phyloP scores from a whole-genome alignment of 768 basidiomycete species.

The Cystobasidium onofrii region DNA sequence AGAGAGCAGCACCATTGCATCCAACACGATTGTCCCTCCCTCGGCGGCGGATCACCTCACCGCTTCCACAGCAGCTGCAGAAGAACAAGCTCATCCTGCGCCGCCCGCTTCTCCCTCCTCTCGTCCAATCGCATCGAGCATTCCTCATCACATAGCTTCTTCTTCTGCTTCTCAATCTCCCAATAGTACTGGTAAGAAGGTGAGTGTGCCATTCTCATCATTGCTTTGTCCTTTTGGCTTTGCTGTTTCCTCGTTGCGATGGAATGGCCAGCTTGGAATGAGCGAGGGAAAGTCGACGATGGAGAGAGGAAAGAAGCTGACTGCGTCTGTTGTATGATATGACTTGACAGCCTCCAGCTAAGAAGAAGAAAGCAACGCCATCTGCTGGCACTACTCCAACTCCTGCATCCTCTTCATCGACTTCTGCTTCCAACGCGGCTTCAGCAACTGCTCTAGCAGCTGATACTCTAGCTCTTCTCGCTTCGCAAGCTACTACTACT shows the following conservation, averaged over 20 bases:
- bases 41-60: not conserved
- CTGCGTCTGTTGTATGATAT: not conserved
- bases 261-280: not conserved
- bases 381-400: no score
- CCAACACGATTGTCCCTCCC: not conserved
- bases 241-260: not conserved
- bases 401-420: no score
- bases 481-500: not conserved
- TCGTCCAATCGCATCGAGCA: not conserved
- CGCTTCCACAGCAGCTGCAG: no score
- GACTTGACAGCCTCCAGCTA: not conserved
- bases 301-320: not conserved
- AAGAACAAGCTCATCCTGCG: not conserved
- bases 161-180: not conserved
- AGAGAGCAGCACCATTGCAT: not conserved
- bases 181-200: not conserved
- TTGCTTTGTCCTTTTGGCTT: not conserved
- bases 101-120: not conserved
- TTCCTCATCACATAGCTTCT: not conserved
- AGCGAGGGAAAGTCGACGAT: not conserved
- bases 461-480: not conserved
- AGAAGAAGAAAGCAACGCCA: not conserved
- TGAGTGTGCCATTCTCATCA: not conserved
- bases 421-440: not conserved
- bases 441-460: not conserved